Evolutionary conservation across 2,329 filamentous ascomycete species (phyloP).

Genomic region (Akanthomyces uredinophilus): DNA sequence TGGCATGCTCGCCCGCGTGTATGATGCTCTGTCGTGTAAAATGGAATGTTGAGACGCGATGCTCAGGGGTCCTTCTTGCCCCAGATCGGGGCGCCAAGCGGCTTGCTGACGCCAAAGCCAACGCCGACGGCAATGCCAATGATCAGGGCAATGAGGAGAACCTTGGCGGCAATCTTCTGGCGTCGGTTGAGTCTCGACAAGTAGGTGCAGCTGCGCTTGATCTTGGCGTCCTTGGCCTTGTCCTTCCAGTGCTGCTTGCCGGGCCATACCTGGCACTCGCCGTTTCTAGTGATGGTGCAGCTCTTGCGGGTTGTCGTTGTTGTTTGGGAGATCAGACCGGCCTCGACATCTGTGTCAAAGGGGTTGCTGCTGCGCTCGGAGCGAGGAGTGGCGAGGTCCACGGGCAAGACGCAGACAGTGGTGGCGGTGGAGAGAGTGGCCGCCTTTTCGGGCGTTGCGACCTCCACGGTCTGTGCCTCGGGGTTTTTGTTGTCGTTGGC

Average conservation of each 20-base stretch:
- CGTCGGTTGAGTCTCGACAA: slow-evolving; percentile 50
- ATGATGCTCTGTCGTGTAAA: slow-evolving; percentile 2
- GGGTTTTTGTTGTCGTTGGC: slow-evolving; percentile 25
- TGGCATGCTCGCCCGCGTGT: neutral
- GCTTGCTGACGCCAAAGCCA: slow-evolving; percentile 57
- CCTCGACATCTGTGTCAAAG: slow-evolving; percentile 56
- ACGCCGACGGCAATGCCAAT: slow-evolving; percentile 50
- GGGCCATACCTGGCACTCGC: slow-evolving; percentile 55
- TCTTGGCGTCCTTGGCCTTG: slow-evolving; percentile 53
- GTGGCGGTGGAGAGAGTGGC: slow-evolving; percentile 24
- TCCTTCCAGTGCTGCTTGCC: slow-evolving; percentile 55
- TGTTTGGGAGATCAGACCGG: slow-evolving; percentile 38
- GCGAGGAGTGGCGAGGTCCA: slow-evolving; percentile 33
- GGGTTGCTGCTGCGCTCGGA: slow-evolving; percentile 41
- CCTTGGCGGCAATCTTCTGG: slow-evolving; percentile 49
- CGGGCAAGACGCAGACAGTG: slow-evolving; percentile 20
- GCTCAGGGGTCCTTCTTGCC: slow-evolving; percentile 28
- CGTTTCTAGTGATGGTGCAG: slow-evolving; percentile 28
- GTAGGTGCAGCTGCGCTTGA: slow-evolving; percentile 46
- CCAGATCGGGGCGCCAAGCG: slow-evolving; percentile 56
- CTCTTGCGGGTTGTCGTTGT: slow-evolving; percentile 26
- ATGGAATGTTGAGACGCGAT: neutral
- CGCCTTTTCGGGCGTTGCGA: slow-evolving; percentile 27
- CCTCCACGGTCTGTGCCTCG: slow-evolving; percentile 13
- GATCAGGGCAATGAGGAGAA: slow-evolving; percentile 48